A percentile compares a stretch with the other conserved stretches of the same genome.
Conservation (phyloP, 257 asterid genomes). For the Ilex asprella region DNA sequence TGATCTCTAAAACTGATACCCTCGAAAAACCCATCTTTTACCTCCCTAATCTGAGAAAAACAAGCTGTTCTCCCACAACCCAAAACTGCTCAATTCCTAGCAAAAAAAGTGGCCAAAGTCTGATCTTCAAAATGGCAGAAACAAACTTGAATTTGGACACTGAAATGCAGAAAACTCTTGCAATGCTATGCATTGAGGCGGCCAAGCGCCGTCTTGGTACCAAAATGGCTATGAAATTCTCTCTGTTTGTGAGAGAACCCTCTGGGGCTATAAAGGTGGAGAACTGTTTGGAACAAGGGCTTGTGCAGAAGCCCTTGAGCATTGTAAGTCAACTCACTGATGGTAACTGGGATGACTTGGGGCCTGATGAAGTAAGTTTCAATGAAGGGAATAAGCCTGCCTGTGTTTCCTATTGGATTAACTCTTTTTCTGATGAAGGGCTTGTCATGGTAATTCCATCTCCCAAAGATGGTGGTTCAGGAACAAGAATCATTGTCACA, state of each 20-base stretch:
- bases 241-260: conserved; percentile 24
- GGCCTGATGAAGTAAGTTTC: conserved; percentile 26
- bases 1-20: conserved; percentile 16
- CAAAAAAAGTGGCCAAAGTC: conserved; percentile 14
- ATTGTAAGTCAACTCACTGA: conserved; percentile 7
- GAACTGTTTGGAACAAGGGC: conserved; percentile 18
- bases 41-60: conserved; percentile 29
- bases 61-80: conserved; percentile 15
- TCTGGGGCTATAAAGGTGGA: conserved; percentile 27
- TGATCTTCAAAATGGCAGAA: conserved; percentile 25
- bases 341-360: conserved; percentile 38
- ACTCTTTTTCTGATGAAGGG: conserved; percentile 41
- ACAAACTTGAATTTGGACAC: conserved; percentile 6
- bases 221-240: conserved; percentile 23
- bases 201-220: conserved; percentile 25
- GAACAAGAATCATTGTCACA: conserved; percentile 29
- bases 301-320: conserved; percentile 11
- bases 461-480: conserved; percentile 8
- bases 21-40: conserved; percentile 38
- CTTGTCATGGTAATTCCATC: conserved; percentile 37
- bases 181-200: conserved; percentile 31
- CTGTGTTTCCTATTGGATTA: conserved; percentile 51
- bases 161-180: conserved; percentile 29
- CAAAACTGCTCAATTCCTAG: conserved; percentile 18
- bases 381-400: conserved; percentile 31